These are phyloP conservation scores for Pseudocercospora eumusae DNA, from an alignment of 2,329 filamentous ascomycete species.

Conservation along the genomic window DNA sequence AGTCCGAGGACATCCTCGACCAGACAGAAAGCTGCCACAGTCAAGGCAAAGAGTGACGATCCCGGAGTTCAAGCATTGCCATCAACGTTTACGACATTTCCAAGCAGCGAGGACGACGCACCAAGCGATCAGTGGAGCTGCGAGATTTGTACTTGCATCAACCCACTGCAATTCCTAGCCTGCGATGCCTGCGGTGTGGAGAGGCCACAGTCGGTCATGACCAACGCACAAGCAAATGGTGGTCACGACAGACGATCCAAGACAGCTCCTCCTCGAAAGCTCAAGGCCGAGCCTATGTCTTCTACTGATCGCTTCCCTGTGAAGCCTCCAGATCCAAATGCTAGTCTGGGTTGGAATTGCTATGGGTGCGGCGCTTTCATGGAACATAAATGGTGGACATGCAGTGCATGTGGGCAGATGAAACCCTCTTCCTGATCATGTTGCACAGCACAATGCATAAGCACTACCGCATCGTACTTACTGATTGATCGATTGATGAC, in stretches of 20 bases:
- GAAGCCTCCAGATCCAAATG: slow-evolving; percentile 41
- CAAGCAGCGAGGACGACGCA: slow-evolving; percentile 37
- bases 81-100: slow-evolving; percentile 25
- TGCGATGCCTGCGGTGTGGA: slow-evolving; percentile 64
- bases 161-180: slow-evolving; percentile 59
- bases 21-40: background rate
- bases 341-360: slow-evolving; percentile 62
- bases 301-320: slow-evolving; percentile 15
- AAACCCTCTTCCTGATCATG: slow-evolving; percentile 52
- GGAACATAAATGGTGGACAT: slow-evolving; percentile 67
- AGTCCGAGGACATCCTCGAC: background rate
- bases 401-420: slow-evolving; percentile 61
- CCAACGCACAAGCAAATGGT: slow-evolving; percentile 23
- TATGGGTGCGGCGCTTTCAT: slow-evolving; percentile 61
- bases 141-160: slow-evolving; percentile 62
- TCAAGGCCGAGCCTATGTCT: slow-evolving; percentile 5
- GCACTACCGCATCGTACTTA: background rate
- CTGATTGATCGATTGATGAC: background rate
- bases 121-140: slow-evolving; percentile 55
- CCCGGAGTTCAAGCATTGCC: slow-evolving; percentile 6
- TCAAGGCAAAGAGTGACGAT: slow-evolving; percentile 4
- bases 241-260: slow-evolving; percentile 26
- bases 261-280: slow-evolving; percentile 12
- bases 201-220: slow-evolving; percentile 48
- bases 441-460: background rate